Evolutionary conservation across 768 basidiomycete genomes (phyloP).

Genomic region (Russula sp.): DNA sequence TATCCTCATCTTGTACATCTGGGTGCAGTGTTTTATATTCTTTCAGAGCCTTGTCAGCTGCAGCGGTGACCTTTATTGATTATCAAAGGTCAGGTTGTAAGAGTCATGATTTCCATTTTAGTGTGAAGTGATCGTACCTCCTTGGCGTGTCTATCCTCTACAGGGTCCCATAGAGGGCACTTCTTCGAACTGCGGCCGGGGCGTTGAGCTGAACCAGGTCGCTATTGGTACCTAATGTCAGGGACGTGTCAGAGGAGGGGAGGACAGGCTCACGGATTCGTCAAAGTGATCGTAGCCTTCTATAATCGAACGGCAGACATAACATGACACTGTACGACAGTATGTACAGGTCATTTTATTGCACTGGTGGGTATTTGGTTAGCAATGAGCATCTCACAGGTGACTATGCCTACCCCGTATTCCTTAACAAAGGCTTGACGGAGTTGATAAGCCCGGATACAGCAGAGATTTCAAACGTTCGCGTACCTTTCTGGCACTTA

Average conservation of each 20-base stretch:
- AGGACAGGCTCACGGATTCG: conserved; percentile 30
- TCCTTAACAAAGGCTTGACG: conserved; percentile 73
- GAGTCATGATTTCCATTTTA: not conserved
- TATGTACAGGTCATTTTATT: conserved; percentile 86
- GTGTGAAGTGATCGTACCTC: conserved; percentile 40
- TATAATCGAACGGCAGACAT: conserved; percentile 71
- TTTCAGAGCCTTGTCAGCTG: conserved; percentile 58
- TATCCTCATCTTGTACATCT: conserved; percentile 48
- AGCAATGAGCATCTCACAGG: not conserved
- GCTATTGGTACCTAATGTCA: not conserved
- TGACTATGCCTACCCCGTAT: conserved; percentile 46
- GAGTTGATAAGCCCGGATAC: not conserved
- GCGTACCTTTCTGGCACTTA: conserved; percentile 66
- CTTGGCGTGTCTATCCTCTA: conserved; percentile 55
- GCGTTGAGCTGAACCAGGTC: conserved; percentile 7
- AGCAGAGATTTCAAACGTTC: not conserved
- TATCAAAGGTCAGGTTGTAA: not conserved
- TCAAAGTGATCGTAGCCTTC: conserved; percentile 70
- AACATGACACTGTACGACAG: conserved; percentile 72
- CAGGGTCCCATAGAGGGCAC: conserved; percentile 62
- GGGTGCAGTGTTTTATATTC: conserved; percentile 54
- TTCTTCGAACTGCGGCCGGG: conserved; percentile 29
- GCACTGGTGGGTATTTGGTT: conserved; percentile 43
- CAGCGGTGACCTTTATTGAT: conserved; percentile 52
- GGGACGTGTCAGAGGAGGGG: not conserved